phyloP scores from a whole-genome alignment of 2,329 filamentous ascomycete genomes.

The Macrophomina phaseolina region DNA sequence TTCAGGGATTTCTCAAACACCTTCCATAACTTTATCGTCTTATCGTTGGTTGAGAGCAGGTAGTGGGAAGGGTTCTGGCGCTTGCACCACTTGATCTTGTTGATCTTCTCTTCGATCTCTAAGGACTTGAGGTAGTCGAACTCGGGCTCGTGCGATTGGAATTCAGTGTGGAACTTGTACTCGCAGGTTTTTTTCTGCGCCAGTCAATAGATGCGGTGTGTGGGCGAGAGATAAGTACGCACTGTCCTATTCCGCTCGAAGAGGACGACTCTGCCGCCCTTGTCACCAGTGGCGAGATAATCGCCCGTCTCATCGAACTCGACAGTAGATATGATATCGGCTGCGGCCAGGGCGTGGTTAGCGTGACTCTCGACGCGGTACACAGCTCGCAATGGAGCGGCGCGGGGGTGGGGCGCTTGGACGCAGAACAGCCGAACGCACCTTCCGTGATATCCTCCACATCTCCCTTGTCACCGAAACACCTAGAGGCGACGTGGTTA shows the following conservation, averaged over 20 bases:
- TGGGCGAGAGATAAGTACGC: constrained; percentile 44
- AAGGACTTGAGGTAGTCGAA: constrained; percentile 99
- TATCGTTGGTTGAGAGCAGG: constrained; percentile 97
- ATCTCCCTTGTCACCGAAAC: constrained; percentile 99
- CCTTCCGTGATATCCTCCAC: constrained; percentile 99
- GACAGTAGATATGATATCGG: constrained; percentile 90
- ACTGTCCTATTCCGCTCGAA: constrained; percentile 97
- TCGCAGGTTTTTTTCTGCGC: constrained; percentile 98
- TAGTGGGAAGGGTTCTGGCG: constrained; percentile 99
- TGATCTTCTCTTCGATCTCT: constrained; percentile 99
- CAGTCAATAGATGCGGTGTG: constrained; percentile 23
- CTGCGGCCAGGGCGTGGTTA: constrained; percentile 62
- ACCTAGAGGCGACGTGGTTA: constrained; percentile 61
- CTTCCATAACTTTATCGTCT: constrained; percentile 99
- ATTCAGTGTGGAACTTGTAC: constrained; percentile 99
- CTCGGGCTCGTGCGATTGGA: constrained; percentile 98
- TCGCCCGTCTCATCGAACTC: constrained; percentile 91
- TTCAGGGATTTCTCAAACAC: constrained; percentile 99
- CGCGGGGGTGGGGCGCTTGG: constrained; percentile 24
- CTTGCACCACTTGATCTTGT: constrained; percentile 99
- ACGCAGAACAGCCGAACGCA: constrained; percentile 24
- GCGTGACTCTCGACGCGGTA: not conserved
- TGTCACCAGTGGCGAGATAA: constrained; percentile 88
- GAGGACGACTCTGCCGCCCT: constrained; percentile 82
- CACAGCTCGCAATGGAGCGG: constrained; percentile 17